Base-by-base conservation (phyloP, 176 grass and related monocot species). In the Areca catechu region DNA sequence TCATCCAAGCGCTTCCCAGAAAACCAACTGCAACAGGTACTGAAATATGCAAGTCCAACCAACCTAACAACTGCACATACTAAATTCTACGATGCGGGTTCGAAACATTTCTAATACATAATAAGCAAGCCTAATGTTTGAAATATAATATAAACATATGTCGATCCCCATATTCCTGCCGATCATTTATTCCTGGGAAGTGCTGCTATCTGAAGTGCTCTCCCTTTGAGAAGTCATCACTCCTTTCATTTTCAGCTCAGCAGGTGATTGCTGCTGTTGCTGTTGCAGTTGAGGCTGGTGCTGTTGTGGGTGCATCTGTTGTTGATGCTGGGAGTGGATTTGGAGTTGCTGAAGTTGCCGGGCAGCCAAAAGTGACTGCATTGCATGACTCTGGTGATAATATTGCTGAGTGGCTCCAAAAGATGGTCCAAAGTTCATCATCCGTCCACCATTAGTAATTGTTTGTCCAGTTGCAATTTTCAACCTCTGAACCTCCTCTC, bases 321-420 rank as follows among this genome's bases (percentile, higher is more conserved):
- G 80, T 12, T 91, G 87, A 20, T 88, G 88, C 29, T 82, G 73
- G 1, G 83, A 85, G 54, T 76, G 88, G 56, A 93, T 77, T 48
- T 89, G 94, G 24, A 98, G 78, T 65, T 93, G 78, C 63, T 93
- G 94, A 15, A 93, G 76, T 68, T 93, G 88, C 56, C 89, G 94
- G 6, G 84, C 87, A 4, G 81, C 76, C 55, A 93, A 56, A 51
- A 88, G 80, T 24, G 94, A 92, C 47, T 89, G 88, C 58, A 82
- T 78, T 15, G 58, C 24, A 16, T 85, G 93, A 70, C 57, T 82
- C 18, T 80, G 76, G 61, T 92, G 88, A 70, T 86, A 80, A 15
- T 76, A 77, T 64, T 82, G 81, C n/a, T 74, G 68, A 49, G 48
- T 74, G 2, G 65, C 55, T 51, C 79, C 74, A 7, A 61, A 80